phyloP scores from a whole-genome alignment of 148 eudicot genomes.

The Fagopyrum esculentum region DNA sequence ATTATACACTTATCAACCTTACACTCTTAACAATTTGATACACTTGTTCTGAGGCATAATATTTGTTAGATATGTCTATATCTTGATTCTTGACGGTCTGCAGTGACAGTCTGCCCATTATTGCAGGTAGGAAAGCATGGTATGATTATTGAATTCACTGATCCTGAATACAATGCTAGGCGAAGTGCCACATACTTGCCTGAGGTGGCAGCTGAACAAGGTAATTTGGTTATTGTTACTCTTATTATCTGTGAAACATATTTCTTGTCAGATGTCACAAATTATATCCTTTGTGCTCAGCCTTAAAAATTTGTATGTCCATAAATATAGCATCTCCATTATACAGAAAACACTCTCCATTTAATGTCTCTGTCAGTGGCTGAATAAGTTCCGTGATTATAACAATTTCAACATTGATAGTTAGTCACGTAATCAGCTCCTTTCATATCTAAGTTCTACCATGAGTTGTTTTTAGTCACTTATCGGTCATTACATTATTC shows the following conservation, averaged over 20 bases:
- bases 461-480: neutral
- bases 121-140: slow-evolving; percentile 90
- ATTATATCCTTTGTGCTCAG: neutral
- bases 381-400: neutral
- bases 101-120: slow-evolving; percentile 5
- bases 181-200: slow-evolving; percentile 93
- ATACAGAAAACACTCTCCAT: neutral
- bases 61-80: neutral
- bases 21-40: neutral
- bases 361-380: neutral
- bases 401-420: neutral
- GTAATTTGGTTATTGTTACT: slow-evolving; percentile 25
- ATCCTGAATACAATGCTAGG: slow-evolving; percentile 61
- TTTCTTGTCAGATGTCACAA: neutral
- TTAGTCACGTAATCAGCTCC: neutral
- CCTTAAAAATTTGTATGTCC: neutral
- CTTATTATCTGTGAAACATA: neutral
- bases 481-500: neutral
- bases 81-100: neutral
- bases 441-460: neutral
- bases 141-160: slow-evolving; percentile 90
- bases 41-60: neutral
- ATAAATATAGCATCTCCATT: neutral
- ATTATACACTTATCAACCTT: neutral
- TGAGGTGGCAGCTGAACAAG: slow-evolving; percentile 93